Evolutionary conservation across 148 eudicot species (phyloP).

Genomic region (Vaccinium darrowii): DNA sequence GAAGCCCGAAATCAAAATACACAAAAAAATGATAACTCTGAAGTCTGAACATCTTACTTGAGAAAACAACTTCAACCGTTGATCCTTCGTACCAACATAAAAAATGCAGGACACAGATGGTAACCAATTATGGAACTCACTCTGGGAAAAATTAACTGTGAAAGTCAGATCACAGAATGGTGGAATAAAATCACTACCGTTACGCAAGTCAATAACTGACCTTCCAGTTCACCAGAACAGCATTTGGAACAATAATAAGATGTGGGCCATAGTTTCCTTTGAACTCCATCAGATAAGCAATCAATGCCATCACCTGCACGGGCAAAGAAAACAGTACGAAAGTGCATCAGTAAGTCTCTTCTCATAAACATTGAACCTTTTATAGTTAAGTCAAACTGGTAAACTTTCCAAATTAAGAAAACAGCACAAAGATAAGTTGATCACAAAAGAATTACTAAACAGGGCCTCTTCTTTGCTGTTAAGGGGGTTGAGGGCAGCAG

Average conservation of each 20-base stretch:
- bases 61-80: slow-evolving; percentile 81
- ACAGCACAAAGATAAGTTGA: background rate
- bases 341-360: background rate
- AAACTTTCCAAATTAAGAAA: background rate
- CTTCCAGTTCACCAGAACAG: slow-evolving; percentile 99
- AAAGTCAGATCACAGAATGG: slow-evolving; percentile 16
- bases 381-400: background rate
- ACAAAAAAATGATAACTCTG: background rate
- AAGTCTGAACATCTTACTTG: slow-evolving; percentile 54
- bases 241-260: slow-evolving; percentile 97
- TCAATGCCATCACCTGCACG: slow-evolving; percentile 89
- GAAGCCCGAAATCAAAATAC: slow-evolving; percentile 6
- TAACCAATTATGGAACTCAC: slow-evolving; percentile 91
- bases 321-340: slow-evolving; percentile 12
- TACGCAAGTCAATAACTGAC: slow-evolving; percentile 32
- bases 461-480: slow-evolving; percentile 3
- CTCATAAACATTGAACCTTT: background rate
- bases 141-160: slow-evolving; percentile 39
- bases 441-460: background rate
- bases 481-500: background rate
- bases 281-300: slow-evolving; percentile 96
- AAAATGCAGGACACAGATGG: slow-evolving; percentile 90
- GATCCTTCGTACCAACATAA: slow-evolving; percentile 93
- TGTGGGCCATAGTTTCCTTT: slow-evolving; percentile 99
- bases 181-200: slow-evolving; percentile 5